Evolutionary conservation across 306 rosid species (phyloP), one percentile per base, ranked within the genome.

Genomic region (Quercus aquifolioides): DNA sequence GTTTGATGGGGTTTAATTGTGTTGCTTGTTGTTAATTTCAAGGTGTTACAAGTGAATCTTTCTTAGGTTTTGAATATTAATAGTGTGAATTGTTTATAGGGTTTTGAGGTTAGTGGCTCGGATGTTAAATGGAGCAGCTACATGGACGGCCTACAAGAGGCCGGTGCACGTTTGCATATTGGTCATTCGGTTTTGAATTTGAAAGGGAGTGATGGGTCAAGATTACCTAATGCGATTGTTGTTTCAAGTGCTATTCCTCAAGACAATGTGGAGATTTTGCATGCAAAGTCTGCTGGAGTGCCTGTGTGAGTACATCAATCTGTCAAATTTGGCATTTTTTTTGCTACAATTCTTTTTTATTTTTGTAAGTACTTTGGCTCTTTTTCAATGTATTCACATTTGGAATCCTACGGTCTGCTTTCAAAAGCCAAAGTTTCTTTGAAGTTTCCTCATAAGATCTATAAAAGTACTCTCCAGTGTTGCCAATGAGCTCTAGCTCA

Each of bases 81-180:
- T 25, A 25, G 58, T 14, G 56, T 10, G 2, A 54, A 8, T 55
- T 35, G 60, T 15, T 33, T 21, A 55, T 81, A 80, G 82, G 87
- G 82, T 13, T 76, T 57, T 49, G 87, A 80, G 80, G 87, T 76
- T 33, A 73, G 77, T 59, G 87, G 84, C 63, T 84, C 84, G 7
- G 84, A 84, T 57, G 56, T 77, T 26, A 64, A 0, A 23, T 76
- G 82, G 85, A 84, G 73, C 78, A 77, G 87, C 77, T 84, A 67
- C 80, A 73, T 77, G 82, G 70, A 84, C 4, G 58, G 77, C 21
- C 72, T 84, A 18, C 82, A 73, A 46, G 76, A 73, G 35, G 78
- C 83, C 2, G 78, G 86, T 49, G 86, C 80, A 4, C 9, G 21
- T 33, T 74, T 79, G 74, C 12, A 75, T 21, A 70, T 71, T 12